These are phyloP conservation scores for Vitis vinifera DNA, from an alignment of 164 flowering plant species.

Conservation along the genomic window ASM3070453v1 NC_081812.1:18910501-18911000, in stretches of 20 bases:
- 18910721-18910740: constrained; percentile 98
- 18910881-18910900: too few relatives aligned
- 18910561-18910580: not conserved
- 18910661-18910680: constrained; percentile 94
- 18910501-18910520: too few relatives aligned
- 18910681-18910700: constrained; percentile 93
- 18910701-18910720: constrained; percentile 99
- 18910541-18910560: too few relatives aligned
- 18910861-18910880: not conserved
- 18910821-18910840: not conserved
- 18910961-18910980: not conserved
- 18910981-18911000: not conserved
- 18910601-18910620: constrained; percentile 50
- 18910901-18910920: not conserved
- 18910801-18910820: not conserved
- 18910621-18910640: constrained; percentile 95
- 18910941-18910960: not conserved
- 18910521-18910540: too few relatives aligned
- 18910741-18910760: constrained; percentile 99
- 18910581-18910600: not conserved
- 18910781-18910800: too few relatives aligned
- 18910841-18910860: not conserved
- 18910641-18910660: constrained; percentile 87
- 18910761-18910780: constrained; percentile 28
- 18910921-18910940: not conserved